Percentiles rank a stretch among this genome's conserved stretches.
Conservation (phyloP, 2,329 filamentous ascomycete genomes). For the Rhytidhysteron rufulum region DNA sequence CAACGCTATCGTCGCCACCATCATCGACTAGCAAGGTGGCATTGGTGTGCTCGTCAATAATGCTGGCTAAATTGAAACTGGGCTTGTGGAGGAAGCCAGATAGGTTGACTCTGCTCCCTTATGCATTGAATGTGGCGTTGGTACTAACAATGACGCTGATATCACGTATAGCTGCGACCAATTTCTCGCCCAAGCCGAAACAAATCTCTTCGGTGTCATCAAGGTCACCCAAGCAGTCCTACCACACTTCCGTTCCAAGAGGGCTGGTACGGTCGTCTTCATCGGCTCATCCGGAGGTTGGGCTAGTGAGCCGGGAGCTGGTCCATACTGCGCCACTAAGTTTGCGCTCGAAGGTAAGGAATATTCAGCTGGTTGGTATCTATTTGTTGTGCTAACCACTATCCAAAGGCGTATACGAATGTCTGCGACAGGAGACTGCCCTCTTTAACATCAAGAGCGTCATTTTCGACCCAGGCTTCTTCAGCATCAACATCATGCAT, state of each 20-base stretch:
- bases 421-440: conserved; percentile 25
- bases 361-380: neutral
- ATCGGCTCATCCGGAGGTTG: conserved; percentile 8
- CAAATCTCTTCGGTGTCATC: conserved; percentile 43
- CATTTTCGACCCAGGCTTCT: conserved; percentile 36
- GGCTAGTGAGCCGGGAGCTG: conserved; percentile 16
- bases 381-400: neutral
- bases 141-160: too few species aligned
- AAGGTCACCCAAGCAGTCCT: conserved; percentile 37
- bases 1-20: conserved; percentile 31
- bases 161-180: conserved; percentile 35
- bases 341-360: conserved; percentile 18
- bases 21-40: conserved; percentile 16
- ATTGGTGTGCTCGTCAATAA: conserved; percentile 25
- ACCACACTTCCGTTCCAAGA: conserved; percentile 34
- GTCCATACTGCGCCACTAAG: conserved; percentile 37
- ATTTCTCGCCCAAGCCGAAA: conserved; percentile 25
- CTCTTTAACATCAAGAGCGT: conserved; percentile 30
- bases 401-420: conserved; percentile 14
- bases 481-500: conserved; percentile 29
- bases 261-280: conserved; percentile 39
- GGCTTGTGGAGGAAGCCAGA: conserved; percentile 13
- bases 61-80: conserved; percentile 15
- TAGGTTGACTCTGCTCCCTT: conserved; percentile 4
- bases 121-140: too few species aligned